Evolutionary conservation across 352 stramenopile genomes (phyloP), one percentile per base, ranked within the genome.

Genomic region (Halophytophthora batemanensis): DNA sequence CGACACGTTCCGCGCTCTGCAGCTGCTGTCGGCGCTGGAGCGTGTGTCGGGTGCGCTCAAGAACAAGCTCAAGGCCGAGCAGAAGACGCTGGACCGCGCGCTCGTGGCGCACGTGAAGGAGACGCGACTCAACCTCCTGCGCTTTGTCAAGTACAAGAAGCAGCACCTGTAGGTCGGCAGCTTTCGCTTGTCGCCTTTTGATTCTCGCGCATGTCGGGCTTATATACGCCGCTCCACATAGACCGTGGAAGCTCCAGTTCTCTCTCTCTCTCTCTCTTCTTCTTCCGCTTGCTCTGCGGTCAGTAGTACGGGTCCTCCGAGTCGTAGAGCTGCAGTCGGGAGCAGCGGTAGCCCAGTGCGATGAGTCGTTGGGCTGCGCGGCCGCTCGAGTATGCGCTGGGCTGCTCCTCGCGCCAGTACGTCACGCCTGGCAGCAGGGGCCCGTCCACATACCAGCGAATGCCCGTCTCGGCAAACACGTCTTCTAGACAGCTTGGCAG

Each of bases 71-170:
- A 83, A 82, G 45, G 80, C 69, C 15, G 85, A 95, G 50, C 69
- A 83, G 41, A 88, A 88, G 62, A 46, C 75, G 15, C 73, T 93
- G 53, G 85, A 95, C 50, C 82, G 85, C 38, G 81, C 74, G 22
- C 60, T 95, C 8, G 71, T 89, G 21, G 81, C 81, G 0, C 85
- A 95, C 61, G 62, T 93, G 33, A 93, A 93, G 64, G 85, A 95
- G 63, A 92, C 83, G 23, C 80, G 82, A 6, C 56, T 93, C 42
- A 95, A 95, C 69, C 74, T 95, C 56, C 59, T 81, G 46, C 82
- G 85, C 37, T 95, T 95, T 56, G 87, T 95, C 66, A 95, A 95
- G 78, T 95, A 95, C 78, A 95, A 95, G 75, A 93, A 93, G 72
- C 87, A 82, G 61, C 78, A 90, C 51, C 45, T 89, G 69, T 88